phyloP scores from a whole-genome alignment of 441 rosid species.

The Eruca vesicaria region DNA sequence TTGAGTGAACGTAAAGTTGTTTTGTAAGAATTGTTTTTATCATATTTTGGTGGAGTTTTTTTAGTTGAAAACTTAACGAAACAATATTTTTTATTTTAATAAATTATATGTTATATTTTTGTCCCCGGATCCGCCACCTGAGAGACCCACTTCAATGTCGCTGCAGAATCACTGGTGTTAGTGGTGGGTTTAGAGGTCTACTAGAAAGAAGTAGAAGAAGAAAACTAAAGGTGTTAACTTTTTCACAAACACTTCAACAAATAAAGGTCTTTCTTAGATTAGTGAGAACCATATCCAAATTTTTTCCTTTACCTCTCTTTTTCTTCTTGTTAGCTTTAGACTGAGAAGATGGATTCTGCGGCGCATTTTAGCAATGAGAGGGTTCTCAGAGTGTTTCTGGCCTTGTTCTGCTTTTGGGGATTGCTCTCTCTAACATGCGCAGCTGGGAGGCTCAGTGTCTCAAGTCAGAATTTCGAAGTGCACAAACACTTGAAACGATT shows the following conservation, averaged over 20 bases:
- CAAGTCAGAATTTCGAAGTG: constrained; percentile 70
- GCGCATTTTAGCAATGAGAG: constrained; percentile 34
- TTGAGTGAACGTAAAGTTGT: too few species aligned
- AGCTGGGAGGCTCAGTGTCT: constrained; percentile 52
- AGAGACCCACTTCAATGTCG: constrained; percentile 39
- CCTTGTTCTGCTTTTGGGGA: constrained; percentile 44
- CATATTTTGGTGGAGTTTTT: too few species aligned
- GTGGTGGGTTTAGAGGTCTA: constrained; percentile 27
- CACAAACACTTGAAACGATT: constrained; percentile 81
- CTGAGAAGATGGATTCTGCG: constrained; percentile 14
- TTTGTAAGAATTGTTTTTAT: too few species aligned
- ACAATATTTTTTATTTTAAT: too few species aligned
- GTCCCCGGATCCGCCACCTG: too few species aligned
- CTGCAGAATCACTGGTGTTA: constrained; percentile 31
- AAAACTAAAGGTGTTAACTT: constrained; percentile 26
- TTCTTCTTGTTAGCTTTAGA: constrained; percentile 26
- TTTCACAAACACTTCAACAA: constrained; percentile 12
- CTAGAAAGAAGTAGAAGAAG: constrained; percentile 10
- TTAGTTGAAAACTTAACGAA: too few species aligned
- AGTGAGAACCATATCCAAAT: constrained; percentile 14
- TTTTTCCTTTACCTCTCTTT: constrained; percentile 10
- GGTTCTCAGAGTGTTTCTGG: constrained; percentile 25
- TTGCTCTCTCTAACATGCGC: constrained; percentile 46
- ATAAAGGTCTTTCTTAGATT: not conserved
- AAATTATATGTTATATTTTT: too few species aligned